phyloP scores from a whole-genome alignment of 495 filamentous ascomycete species.

The Parachaetomium inaequale region DNA sequence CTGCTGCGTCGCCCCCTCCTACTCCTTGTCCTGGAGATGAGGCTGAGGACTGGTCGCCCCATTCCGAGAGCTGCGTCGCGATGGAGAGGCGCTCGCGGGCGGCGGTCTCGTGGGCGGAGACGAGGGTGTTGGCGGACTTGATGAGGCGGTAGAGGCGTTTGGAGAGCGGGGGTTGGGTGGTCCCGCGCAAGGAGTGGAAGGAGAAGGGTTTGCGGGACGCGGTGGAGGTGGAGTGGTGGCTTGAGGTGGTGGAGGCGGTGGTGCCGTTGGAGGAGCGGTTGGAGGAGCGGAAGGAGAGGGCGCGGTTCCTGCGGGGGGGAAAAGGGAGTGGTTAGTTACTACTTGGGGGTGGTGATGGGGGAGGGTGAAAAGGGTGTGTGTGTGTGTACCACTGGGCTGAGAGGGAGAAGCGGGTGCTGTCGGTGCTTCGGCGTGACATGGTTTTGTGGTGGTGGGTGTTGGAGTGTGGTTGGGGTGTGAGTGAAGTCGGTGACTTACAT shows the following conservation, averaged over 20 bases:
- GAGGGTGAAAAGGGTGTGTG: neutral
- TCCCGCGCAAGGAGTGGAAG: slow-evolving; percentile 75
- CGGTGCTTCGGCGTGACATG: slow-evolving; percentile 31
- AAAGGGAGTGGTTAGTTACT: slow-evolving; percentile 4
- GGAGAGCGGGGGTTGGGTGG: slow-evolving; percentile 77
- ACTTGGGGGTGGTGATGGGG: neutral
- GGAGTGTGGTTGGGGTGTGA: slow-evolving; percentile 22
- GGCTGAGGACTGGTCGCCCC: slow-evolving; percentile 76
- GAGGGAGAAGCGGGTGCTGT: slow-evolving; percentile 23
- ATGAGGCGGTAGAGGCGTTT: slow-evolving; percentile 83
- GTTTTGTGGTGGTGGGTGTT: slow-evolving; percentile 6
- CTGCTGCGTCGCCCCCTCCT: slow-evolving; percentile 61
- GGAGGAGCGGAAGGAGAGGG: slow-evolving; percentile 45
- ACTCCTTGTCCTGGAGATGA: slow-evolving; percentile 20
- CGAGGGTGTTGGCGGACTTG: slow-evolving; percentile 83
- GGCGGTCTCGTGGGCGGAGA: slow-evolving; percentile 77
- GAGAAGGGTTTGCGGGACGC: slow-evolving; percentile 56
- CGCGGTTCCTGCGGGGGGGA: slow-evolving; percentile 50
- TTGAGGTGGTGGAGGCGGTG: slow-evolving; percentile 34
- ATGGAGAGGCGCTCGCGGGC: slow-evolving; percentile 76
- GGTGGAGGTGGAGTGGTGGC: slow-evolving; percentile 30
- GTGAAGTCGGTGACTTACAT: neutral
- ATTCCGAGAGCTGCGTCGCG: slow-evolving; percentile 89
- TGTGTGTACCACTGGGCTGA: slow-evolving; percentile 25
- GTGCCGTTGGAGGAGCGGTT: slow-evolving; percentile 26